Evolutionary conservation across 2,329 filamentous ascomycete species (phyloP).

Genomic region (Pyrenophora seminiperda): DNA sequence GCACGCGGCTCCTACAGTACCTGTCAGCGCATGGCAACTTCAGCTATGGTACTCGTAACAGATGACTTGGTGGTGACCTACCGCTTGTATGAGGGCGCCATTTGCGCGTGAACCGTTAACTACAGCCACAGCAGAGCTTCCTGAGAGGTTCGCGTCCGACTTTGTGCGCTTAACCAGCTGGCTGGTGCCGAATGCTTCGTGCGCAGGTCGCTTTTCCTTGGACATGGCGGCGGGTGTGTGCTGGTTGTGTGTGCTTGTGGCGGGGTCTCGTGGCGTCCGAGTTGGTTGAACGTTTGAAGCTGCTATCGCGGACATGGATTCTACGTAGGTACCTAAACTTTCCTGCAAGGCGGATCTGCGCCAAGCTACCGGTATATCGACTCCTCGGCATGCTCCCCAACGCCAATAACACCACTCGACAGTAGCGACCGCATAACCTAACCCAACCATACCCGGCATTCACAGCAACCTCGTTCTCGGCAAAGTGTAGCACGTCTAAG

Average conservation of each 20-base stretch:
- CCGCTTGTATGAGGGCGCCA: constrained; percentile 69
- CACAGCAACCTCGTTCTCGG: background rate
- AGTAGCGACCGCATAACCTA: constrained; percentile 4
- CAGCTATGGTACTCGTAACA: constrained; percentile 35
- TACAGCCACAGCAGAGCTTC: constrained; percentile 61
- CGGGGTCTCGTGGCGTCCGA: background rate
- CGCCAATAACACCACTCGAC: constrained; percentile 25
- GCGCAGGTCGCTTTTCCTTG: constrained; percentile 88
- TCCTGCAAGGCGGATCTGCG: constrained; percentile 16
- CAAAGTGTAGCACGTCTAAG: background rate
- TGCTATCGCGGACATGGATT: background rate
- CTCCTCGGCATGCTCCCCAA: constrained; percentile 18
- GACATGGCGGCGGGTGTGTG: constrained; percentile 65
- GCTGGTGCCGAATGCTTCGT: constrained; percentile 76
- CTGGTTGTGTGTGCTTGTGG: background rate
- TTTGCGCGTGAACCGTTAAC: constrained; percentile 61
- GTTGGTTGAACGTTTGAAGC: constrained; percentile 10
- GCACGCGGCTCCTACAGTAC: constrained; percentile 71
- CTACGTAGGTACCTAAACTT: constrained; percentile 29
- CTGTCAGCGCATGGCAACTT: constrained; percentile 40
- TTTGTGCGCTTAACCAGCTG: constrained; percentile 92
- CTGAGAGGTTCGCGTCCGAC: constrained; percentile 61
- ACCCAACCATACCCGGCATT: background rate
- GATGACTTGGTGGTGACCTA: constrained; percentile 60
- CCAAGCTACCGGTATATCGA: constrained; percentile 18